Percentiles rank a stretch among this genome's conserved stretches.
phyloP scores from a whole-genome alignment of 805 yeast genomes.

The Wickerhamiella cacticola region DNA sequence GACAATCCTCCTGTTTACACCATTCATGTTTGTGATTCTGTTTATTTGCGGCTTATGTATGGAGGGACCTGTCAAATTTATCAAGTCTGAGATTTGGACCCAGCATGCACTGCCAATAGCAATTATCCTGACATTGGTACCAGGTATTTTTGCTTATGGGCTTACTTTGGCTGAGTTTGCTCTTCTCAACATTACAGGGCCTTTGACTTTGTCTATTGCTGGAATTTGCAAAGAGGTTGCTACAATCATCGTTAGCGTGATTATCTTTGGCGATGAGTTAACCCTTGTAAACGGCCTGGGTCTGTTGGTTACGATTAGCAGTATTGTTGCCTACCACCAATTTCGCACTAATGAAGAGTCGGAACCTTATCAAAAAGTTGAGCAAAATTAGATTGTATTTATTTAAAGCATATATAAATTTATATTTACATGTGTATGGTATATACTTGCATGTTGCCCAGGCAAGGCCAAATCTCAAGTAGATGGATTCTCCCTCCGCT shows the following conservation, averaged over 20 bases:
- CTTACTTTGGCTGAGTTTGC: constrained; percentile 79
- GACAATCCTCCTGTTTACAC: constrained; percentile 74
- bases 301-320: constrained; percentile 56
- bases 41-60: constrained; percentile 49
- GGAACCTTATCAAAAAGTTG: neutral
- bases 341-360: constrained; percentile 35
- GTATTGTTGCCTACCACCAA: constrained; percentile 72
- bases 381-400: neutral
- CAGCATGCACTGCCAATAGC: constrained; percentile 47
- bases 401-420: too few relatives aligned
- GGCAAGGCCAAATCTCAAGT: too few relatives aligned
- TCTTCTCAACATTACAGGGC: constrained; percentile 67
- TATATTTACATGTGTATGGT: too few relatives aligned
- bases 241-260: constrained; percentile 57
- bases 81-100: constrained; percentile 49
- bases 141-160: constrained; percentile 77
- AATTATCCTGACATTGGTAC: constrained; percentile 49
- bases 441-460: too few relatives aligned
- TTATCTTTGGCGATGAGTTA: constrained; percentile 64
- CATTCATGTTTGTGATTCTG: constrained; percentile 61
- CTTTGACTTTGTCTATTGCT: constrained; percentile 75
- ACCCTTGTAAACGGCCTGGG: constrained; percentile 62
- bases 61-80: constrained; percentile 55
- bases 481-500: too few relatives aligned
- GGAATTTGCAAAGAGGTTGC: constrained; percentile 88